Evolutionary conservation across 805 yeast species (phyloP).

Genomic region (Nakazawaea ambrosiae): DNA sequence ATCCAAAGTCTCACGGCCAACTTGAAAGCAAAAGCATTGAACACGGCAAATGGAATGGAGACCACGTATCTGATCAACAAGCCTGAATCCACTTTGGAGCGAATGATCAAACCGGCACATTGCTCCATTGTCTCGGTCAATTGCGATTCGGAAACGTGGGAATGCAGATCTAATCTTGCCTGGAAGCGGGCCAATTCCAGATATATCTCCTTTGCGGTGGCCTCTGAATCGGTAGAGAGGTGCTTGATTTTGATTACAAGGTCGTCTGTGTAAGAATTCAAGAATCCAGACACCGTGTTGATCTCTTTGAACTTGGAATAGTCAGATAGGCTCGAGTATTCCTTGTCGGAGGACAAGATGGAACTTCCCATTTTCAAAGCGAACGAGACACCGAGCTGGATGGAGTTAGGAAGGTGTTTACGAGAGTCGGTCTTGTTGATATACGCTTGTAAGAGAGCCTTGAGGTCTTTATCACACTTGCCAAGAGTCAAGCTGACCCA

Average conservation of each 20-base stretch:
- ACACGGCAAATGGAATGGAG: constrained; percentile 62
- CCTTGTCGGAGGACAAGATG: constrained; percentile 60
- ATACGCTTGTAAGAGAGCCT: constrained; percentile 72
- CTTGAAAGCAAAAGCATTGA: constrained; percentile 52
- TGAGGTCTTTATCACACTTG: constrained; percentile 65
- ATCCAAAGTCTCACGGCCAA: constrained; percentile 77
- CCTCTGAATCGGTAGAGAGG: constrained; percentile 19
- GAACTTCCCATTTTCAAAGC: constrained; percentile 85
- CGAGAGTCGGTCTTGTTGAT: constrained; percentile 35
- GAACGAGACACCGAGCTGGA: constrained; percentile 80
- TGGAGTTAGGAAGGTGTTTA: constrained; percentile 19
- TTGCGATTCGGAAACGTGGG: constrained; percentile 21
- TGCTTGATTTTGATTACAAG: constrained; percentile 23
- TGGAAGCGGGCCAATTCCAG: constrained; percentile 8
- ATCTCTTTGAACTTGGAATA: constrained; percentile 25
- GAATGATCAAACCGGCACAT: constrained; percentile 30
- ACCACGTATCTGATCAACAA: constrained; percentile 46
- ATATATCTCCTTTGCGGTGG: constrained; percentile 11
- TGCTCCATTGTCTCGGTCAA: constrained; percentile 36
- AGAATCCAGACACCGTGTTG: constrained; percentile 62
- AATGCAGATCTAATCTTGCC: not conserved
- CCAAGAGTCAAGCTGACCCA: constrained; percentile 62
- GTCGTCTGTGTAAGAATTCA: constrained; percentile 35
- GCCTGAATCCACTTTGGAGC: constrained; percentile 33
- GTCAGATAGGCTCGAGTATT: constrained; percentile 42